phyloP scores from a whole-genome alignment of 768 basidiomycete species.

The Naganishia randhawae region DNA sequence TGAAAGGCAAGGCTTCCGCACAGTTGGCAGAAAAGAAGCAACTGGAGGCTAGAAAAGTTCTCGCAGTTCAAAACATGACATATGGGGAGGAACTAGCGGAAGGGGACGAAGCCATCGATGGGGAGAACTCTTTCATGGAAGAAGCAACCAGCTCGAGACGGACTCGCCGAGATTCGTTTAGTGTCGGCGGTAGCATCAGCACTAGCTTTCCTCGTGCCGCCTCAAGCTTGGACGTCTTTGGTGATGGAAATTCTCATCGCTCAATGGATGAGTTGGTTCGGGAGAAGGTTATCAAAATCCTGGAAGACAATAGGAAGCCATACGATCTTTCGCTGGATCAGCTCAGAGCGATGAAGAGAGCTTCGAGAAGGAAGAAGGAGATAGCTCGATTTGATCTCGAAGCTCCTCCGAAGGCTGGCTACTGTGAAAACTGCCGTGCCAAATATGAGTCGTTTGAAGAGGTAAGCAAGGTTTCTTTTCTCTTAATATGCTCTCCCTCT shows the following conservation, averaged over 20 bases:
- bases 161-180: constrained; percentile 20
- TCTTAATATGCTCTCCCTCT: not conserved
- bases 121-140: constrained; percentile 20
- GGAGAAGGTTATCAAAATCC: constrained; percentile 28
- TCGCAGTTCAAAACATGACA: constrained; percentile 4
- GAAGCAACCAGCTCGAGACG: constrained; percentile 23
- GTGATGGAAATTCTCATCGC: constrained; percentile 3
- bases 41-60: constrained; percentile 8
- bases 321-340: constrained; percentile 17
- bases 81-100: constrained; percentile 33
- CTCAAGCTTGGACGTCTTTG: constrained; percentile 19
- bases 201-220: constrained; percentile 21
- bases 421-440: constrained; percentile 90
- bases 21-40: constrained; percentile 26
- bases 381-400: constrained; percentile 15
- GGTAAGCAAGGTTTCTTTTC: constrained; percentile 55
- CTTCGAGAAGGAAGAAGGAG: not conserved
- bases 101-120: constrained; percentile 33
- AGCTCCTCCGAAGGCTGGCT: constrained; percentile 70
- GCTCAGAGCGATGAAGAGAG: constrained; percentile 17
- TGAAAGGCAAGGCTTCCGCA: constrained; percentile 40
- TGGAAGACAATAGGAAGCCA: constrained; percentile 30
- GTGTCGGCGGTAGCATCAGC: constrained; percentile 3
- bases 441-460: constrained; percentile 83
- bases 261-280: constrained; percentile 24